A percentile compares a stretch with the other conserved stretches of the same genome.
These are phyloP conservation scores for Populus tomentosa DNA, from an alignment of 441 rosid genomes.

Conservation along the genomic window DNA sequence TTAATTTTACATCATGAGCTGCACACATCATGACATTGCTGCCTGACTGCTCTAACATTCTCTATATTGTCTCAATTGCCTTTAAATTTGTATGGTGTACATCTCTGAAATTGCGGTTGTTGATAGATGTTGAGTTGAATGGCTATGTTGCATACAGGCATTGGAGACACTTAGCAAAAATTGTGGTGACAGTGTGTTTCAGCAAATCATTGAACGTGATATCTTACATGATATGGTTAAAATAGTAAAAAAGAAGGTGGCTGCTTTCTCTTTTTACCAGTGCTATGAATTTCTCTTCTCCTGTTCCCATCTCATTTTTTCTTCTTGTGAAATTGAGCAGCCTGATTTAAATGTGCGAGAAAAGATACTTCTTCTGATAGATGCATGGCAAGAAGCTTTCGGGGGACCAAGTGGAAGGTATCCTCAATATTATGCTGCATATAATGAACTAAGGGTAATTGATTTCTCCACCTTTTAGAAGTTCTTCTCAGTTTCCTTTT, in stretches of 20 bases:
- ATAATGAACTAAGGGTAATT: conserved; percentile 84
- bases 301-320: background rate
- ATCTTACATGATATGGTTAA: conserved; percentile 94
- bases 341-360: conserved; percentile 91
- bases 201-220: conserved; percentile 90
- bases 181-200: conserved; percentile 81
- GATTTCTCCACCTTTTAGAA: background rate
- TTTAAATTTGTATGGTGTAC: background rate
- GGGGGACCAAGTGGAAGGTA: conserved; percentile 78
- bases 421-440: conserved; percentile 86
- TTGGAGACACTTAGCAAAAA: conserved; percentile 95
- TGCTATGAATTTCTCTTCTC: conserved; percentile 10
- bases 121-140: background rate
- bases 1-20: background rate
- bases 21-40: background rate
- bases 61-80: background rate
- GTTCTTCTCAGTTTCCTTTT: background rate
- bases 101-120: background rate
- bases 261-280: conserved; percentile 8
- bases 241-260: conserved; percentile 91
- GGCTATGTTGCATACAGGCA: conserved; percentile 39
- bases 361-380: conserved; percentile 82
- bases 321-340: conserved; percentile 41
- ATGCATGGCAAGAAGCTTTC: conserved; percentile 98
- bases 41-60: background rate